Evolutionary conservation across 192 early-diverging fungal species (phyloP), one percentile per base, ranked within the genome.

Genomic region (Fimicolochytrium jonesii): DNA sequence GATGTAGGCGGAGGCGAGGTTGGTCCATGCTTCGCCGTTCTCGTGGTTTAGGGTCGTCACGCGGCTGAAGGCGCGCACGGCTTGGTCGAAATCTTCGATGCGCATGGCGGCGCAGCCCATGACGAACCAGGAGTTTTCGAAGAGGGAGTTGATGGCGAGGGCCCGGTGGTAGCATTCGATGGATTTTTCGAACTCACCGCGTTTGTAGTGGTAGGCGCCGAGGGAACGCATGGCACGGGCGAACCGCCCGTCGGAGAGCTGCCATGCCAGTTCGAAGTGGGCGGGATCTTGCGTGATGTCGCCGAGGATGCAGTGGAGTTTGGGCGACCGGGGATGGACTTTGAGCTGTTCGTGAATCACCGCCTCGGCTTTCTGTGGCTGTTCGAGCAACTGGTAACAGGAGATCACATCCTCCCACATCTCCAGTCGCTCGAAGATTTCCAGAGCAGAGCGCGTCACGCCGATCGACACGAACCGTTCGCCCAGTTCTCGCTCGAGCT

Each of bases 11-110:
- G 87, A 87, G 3, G 93, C 92, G 56, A 99, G 71, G 72, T 99
- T 99, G 63, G 88, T 97, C 94, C 95, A 99, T 30, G 93, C 92
- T 76, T 99, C 97, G 32, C 88, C 90, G 64, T 95, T 95, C 54
- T 57, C 43, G 37, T 61, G 58, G 56, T 94, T 88, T 18, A 97
- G 62, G 17, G 71, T 55, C 5, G 90, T 86, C 13, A 85, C 85
- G 37, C 85, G 86, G 42, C 78, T 71, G 69, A 96, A 97, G 0
- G 95, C 91, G 18, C 74, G 58, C 11, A 80, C 68, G 6, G 88
- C 93, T 2, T 73, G 69, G 28, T 88, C 81, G 87, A 87, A 95
- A 37, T 93, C 85, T 52, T 84, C 78, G 7, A 76, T 54, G 26
- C 87, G 84, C 81, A 97, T 84, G 2, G 90, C 90, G 15, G 93